Conservation (phyloP, 129 eudicot species). For the Cynara cardunculus region DNA sequence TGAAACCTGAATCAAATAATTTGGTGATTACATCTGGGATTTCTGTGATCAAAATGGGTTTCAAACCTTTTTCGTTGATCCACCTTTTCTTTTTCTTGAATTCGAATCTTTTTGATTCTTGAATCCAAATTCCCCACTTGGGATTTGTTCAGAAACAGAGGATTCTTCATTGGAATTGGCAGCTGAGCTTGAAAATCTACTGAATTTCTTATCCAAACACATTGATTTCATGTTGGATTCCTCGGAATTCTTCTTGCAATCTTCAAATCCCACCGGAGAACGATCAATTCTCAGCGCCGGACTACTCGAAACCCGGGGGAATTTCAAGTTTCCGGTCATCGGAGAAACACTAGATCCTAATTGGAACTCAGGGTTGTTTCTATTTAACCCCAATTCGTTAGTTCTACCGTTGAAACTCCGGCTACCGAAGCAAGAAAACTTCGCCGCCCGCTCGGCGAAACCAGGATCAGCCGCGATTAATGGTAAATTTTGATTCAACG, state of each 20-base stretch:
- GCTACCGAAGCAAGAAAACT: slow-evolving; percentile 85
- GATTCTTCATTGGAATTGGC: slow-evolving; percentile 33
- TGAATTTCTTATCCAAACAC: slow-evolving; percentile 22
- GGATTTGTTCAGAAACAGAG: slow-evolving; percentile 38
- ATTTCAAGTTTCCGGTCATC: slow-evolving; percentile 28
- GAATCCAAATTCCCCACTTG: slow-evolving; percentile 21
- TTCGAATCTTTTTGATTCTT: slow-evolving; percentile 32
- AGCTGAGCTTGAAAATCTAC: slow-evolving; percentile 29
- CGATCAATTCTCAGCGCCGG: slow-evolving; percentile 49
- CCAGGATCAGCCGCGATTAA: slow-evolving; percentile 69
- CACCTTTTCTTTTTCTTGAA: slow-evolving; percentile 66
- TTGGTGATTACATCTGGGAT: neutral
- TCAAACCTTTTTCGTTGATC: slow-evolving; percentile 37
- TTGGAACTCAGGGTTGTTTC: slow-evolving; percentile 22
- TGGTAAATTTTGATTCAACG: slow-evolving; percentile 45
- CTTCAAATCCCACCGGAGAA: slow-evolving; percentile 35
- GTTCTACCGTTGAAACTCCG: slow-evolving; percentile 68
- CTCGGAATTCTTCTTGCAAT: slow-evolving; percentile 38
- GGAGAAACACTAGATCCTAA: slow-evolving; percentile 33
- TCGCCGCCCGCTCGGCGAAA: slow-evolving; percentile 85
- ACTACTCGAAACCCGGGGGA: slow-evolving; percentile 62
- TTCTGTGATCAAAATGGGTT: neutral
- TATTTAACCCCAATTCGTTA: slow-evolving; percentile 30
- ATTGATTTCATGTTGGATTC: slow-evolving; percentile 22
- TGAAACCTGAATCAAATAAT: neutral